A percentile compares a stretch with the other conserved stretches of the same genome.
These are phyloP conservation scores for Quercus gilva DNA, from an alignment of 306 rosid genomes.

Conservation along the genomic window DNA sequence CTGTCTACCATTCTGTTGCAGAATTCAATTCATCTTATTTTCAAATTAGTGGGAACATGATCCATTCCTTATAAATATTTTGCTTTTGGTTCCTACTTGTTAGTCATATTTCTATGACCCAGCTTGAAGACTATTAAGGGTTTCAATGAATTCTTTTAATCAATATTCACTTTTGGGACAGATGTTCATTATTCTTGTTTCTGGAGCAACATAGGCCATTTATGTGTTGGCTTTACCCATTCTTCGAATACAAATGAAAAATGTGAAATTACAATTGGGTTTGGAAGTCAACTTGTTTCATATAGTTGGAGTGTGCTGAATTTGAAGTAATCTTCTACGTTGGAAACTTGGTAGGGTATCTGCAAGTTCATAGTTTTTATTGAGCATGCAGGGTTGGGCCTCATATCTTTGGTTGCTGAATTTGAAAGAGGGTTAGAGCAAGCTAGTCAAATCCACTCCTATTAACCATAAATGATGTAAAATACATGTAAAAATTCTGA, in stretches of 20 bases:
- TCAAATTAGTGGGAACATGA: not conserved
- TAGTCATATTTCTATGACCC: not conserved
- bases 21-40: not conserved
- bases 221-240: too few species aligned
- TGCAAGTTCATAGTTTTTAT: not conserved
- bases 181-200: not conserved
- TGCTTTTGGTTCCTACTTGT: not conserved
- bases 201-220: not conserved
- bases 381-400: not conserved
- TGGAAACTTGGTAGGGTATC: not conserved
- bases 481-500: not conserved
- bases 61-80: not conserved
- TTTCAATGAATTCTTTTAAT: not conserved
- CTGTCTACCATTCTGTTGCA: not conserved
- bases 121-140: not conserved
- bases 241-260: too few species aligned
- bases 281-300: too few species aligned
- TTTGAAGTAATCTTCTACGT: not conserved
- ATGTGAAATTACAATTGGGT: too few species aligned
- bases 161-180: too few species aligned
- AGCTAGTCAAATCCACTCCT: not conserved
- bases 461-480: not conserved
- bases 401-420: not conserved
- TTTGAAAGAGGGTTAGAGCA: not conserved
- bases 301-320: too few species aligned